A percentile compares a stretch with the other conserved stretches of the same genome.
Evolutionary conservation across 2,329 filamentous ascomycete genomes (phyloP).

Genomic region (Cercospora zeae-maydis): DNA sequence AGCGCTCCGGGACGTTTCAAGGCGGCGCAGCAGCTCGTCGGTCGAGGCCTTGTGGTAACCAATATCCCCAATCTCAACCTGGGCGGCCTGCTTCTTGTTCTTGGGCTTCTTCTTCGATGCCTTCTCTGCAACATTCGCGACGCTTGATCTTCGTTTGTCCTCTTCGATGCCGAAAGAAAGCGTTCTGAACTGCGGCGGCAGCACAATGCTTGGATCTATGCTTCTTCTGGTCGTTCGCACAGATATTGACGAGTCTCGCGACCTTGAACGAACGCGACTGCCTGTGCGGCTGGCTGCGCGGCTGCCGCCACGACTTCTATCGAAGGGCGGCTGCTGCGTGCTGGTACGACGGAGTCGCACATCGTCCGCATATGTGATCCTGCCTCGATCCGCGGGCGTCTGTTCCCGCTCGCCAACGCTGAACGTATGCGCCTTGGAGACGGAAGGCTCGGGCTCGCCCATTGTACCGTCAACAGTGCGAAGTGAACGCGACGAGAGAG

Average conservation of each 20-base stretch:
- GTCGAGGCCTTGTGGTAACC: constrained; percentile 64
- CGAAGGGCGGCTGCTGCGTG: constrained; percentile 12
- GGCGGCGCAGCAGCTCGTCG: constrained; percentile 57
- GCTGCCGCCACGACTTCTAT: constrained; percentile 10
- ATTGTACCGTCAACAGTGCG: constrained; percentile 5
- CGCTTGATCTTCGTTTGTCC: constrained; percentile 26
- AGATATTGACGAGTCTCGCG: constrained; percentile 35
- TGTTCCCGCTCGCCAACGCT: constrained; percentile 15
- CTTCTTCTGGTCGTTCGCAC: constrained; percentile 37
- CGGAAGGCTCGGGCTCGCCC: constrained; percentile 1
- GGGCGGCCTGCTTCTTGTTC: constrained; percentile 8
- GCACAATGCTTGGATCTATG: constrained; percentile 43
- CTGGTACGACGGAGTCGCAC: constrained; percentile 15
- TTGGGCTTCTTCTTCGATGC: constrained; percentile 32
- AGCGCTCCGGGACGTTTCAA: constrained; percentile 53
- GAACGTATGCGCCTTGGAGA: constrained; percentile 17
- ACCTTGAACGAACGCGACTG: constrained; percentile 20
- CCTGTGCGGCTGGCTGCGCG: constrained; percentile 6
- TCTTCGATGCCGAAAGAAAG: constrained; percentile 45
- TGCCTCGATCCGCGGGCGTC: constrained; percentile 15
- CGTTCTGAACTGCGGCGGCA: constrained; percentile 46
- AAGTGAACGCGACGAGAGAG: neutral
- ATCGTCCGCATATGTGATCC: constrained; percentile 25
- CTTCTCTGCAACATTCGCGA: constrained; percentile 29
- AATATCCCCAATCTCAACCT: constrained; percentile 44